These are phyloP conservation scores for Pseudocercospora eumusae DNA, from an alignment of 2,329 filamentous ascomycete species.

Conservation along the genomic window DNA sequence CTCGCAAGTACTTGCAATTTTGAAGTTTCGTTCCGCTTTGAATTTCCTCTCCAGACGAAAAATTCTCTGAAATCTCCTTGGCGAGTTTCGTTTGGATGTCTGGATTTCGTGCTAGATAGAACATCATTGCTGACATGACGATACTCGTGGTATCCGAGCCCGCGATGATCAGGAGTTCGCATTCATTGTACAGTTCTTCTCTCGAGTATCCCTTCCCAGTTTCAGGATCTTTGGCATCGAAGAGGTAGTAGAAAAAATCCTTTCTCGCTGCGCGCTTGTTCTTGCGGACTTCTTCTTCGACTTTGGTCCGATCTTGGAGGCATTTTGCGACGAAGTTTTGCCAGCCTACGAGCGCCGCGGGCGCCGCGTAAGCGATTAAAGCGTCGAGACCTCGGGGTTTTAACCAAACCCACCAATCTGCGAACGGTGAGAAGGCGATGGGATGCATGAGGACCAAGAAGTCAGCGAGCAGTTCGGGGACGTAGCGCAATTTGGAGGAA, in stretches of 20 bases:
- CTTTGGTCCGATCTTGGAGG: conserved; percentile 46
- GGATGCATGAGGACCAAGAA: conserved; percentile 22
- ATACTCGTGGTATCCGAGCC: conserved; percentile 37
- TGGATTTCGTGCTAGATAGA: conserved; percentile 38
- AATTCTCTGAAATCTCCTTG: conserved; percentile 37
- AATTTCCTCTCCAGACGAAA: conserved; percentile 38
- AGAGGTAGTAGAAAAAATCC: conserved; percentile 30
- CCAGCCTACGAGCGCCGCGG: conserved; percentile 43
- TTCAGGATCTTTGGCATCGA: conserved; percentile 30
- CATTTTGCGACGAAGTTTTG: conserved; percentile 47
- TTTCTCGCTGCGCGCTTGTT: conserved; percentile 13
- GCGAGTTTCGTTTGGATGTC: conserved; percentile 33
- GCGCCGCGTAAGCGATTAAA: conserved; percentile 46
- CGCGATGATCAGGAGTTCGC: conserved; percentile 29
- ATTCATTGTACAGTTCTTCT: conserved; percentile 27
- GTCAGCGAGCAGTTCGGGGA: conserved; percentile 21
- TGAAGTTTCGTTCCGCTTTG: conserved; percentile 35
- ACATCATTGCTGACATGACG: conserved; percentile 36
- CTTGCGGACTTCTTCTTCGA: conserved; percentile 20
- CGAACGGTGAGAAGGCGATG: conserved; percentile 23
- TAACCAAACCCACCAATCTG: conserved; percentile 25
- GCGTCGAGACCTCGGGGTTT: conserved; percentile 41
- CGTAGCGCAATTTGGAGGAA: conserved; percentile 37
- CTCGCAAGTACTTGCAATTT: conserved; percentile 45
- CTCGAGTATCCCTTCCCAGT: conserved; percentile 27